Percentiles rank a stretch among this genome's conserved stretches.
Conservation (phyloP, 345 rosid genomes). For the Heritiera littoralis region DNA sequence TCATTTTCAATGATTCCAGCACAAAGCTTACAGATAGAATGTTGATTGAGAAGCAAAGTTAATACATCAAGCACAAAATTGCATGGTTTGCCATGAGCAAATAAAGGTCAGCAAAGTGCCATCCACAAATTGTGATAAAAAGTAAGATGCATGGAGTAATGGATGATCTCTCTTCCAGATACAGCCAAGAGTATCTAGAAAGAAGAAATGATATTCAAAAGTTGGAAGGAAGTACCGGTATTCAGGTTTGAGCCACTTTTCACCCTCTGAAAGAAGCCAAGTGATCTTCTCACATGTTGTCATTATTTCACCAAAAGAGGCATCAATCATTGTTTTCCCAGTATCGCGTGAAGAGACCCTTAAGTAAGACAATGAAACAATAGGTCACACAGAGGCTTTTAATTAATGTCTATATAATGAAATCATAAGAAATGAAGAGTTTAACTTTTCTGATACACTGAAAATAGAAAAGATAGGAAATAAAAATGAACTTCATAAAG, state of each 20-base stretch:
- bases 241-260: constrained; percentile 95
- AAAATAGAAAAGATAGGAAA: neutral
- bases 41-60: neutral
- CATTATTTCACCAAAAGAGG: constrained; percentile 97
- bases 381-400: neutral
- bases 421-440: neutral
- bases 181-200: constrained; percentile 1
- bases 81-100: constrained; percentile 4
- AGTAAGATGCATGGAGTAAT: constrained; percentile 1
- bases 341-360: constrained; percentile 96
- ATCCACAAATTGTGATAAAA: neutral
- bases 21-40: neutral
- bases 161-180: constrained; percentile 15
- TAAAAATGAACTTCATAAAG: neutral
- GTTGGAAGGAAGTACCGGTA: constrained; percentile 49
- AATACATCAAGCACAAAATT: neutral
- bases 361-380: constrained; percentile 33
- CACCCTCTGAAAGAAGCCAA: constrained; percentile 99
- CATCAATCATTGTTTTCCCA: constrained; percentile 98
- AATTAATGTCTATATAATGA: neutral
- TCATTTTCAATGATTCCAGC: constrained; percentile 9
- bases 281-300: constrained; percentile 99
- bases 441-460: neutral
- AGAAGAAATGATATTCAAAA: constrained; percentile 10
- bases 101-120: constrained; percentile 13